Evolutionary conservation across 352 stramenopile genomes (phyloP).

Genomic region (Pythium folliculosum): DNA sequence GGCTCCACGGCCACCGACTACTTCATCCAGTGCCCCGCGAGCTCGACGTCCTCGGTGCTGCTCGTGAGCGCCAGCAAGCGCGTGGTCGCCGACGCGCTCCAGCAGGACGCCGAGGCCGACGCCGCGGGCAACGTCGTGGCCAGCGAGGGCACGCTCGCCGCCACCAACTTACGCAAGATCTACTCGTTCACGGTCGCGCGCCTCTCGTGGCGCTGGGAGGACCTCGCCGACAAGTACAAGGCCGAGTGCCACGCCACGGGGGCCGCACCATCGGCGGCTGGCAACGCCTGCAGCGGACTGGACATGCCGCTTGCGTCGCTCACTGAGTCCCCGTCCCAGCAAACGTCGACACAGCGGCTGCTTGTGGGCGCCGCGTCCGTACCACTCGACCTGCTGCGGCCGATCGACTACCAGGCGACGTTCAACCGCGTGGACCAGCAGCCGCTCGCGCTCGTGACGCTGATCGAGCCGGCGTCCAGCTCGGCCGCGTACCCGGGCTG

Average conservation of each 20-base stretch:
- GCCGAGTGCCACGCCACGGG: neutral
- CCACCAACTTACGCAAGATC: conserved; percentile 16
- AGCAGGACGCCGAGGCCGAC: neutral
- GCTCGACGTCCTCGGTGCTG: conserved; percentile 7
- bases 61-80: conserved; percentile 8
- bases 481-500: neutral
- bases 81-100: conserved; percentile 5
- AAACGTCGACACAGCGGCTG: neutral
- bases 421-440: neutral
- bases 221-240: conserved; percentile 3
- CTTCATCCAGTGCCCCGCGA: neutral
- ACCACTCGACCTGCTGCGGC: neutral
- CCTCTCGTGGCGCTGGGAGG: neutral
- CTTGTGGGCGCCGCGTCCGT: neutral
- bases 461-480: neutral
- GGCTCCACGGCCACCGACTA: neutral
- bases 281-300: neutral
- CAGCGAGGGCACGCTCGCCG: neutral
- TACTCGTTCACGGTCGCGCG: conserved; percentile 8
- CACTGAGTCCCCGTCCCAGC: neutral
- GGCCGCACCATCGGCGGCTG: neutral
- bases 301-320: neutral
- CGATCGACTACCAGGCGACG: neutral
- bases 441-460: neutral
- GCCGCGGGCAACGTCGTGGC: neutral